Conservation (phyloP, 1,139 yeast genomes). For the Candida sojae region DNA sequence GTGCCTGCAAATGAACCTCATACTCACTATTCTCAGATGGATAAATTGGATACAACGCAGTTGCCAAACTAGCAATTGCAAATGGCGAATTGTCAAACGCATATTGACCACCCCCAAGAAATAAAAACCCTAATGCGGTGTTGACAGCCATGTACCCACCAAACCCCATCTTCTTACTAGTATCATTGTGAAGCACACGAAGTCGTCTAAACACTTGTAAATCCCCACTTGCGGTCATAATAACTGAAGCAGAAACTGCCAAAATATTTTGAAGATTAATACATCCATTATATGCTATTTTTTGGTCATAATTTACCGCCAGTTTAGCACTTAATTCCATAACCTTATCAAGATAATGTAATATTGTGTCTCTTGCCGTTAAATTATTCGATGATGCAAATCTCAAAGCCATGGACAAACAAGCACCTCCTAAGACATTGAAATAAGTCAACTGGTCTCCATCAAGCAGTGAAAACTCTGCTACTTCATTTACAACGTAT, state of each 20-base stretch:
- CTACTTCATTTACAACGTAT: constrained; percentile 19
- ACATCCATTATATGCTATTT: constrained; percentile 58
- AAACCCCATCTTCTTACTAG: constrained; percentile 50
- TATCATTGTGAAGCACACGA: constrained; percentile 65
- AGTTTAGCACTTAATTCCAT: constrained; percentile 53
- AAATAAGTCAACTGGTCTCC: constrained; percentile 67
- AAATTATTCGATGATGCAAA: constrained; percentile 71
- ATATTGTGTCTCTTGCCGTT: constrained; percentile 58
- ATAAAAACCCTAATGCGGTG: constrained; percentile 83
- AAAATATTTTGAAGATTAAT: constrained; percentile 60
- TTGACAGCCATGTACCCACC: constrained; percentile 81
- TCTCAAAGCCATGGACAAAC: constrained; percentile 73
- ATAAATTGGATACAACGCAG: constrained; percentile 74
- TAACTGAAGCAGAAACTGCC: constrained; percentile 64
- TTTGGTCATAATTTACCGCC: constrained; percentile 58
- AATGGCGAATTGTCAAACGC: constrained; percentile 68
- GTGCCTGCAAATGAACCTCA: constrained; percentile 76
- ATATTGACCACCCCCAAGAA: constrained; percentile 91
- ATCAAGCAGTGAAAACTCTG: constrained; percentile 30
- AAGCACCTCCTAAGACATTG: constrained; percentile 73
- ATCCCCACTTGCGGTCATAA: constrained; percentile 95
- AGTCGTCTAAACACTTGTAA: constrained; percentile 72
- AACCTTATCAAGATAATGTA: constrained; percentile 63
- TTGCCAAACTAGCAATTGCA: constrained; percentile 71
- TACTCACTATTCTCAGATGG: constrained; percentile 49